Evolutionary conservation across 176 grass and related monocot genomes (phyloP).

Genomic region (Carex cristatella): DNA sequence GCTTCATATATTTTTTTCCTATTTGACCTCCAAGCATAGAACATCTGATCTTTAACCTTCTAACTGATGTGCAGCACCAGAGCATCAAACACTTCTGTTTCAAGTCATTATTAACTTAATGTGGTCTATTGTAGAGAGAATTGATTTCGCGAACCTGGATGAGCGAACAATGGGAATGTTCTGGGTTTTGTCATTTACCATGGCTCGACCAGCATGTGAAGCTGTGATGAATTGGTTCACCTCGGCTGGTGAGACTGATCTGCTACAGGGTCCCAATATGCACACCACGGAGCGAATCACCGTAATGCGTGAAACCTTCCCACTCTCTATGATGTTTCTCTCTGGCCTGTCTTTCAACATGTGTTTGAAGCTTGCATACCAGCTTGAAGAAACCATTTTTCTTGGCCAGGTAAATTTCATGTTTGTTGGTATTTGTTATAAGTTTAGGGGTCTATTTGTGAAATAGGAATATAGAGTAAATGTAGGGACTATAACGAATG

Average conservation of each 20-base stretch:
- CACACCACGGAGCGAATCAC: constrained; percentile 67
- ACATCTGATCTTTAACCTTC: not conserved
- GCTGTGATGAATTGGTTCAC: constrained; percentile 98
- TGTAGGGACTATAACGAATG: too few species aligned
- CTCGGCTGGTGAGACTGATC: constrained; percentile 64
- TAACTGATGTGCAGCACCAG: not conserved
- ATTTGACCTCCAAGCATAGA: not conserved
- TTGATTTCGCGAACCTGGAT: constrained; percentile 92
- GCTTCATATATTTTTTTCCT: not conserved
- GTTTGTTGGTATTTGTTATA: too few species aligned
- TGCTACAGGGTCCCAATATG: constrained; percentile 74
- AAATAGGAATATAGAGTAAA: too few species aligned
- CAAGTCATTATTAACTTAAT: not conserved
- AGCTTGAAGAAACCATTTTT: constrained; percentile 98
- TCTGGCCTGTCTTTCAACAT: constrained; percentile 96
- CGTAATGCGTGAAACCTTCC: constrained; percentile 87
- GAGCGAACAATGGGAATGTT: constrained; percentile 93
- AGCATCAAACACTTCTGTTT: not conserved
- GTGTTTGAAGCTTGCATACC: constrained; percentile 90
- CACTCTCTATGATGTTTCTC: constrained; percentile 85
- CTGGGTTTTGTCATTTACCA: constrained; percentile 99
- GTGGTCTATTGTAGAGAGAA: constrained; percentile 46
- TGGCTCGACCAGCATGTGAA: constrained; percentile 83
- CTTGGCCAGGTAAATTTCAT: constrained; percentile 64
- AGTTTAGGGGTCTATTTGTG: too few species aligned